Conservation (phyloP, 108 stramenopile species). For the Nitzschia sp. region DNA sequence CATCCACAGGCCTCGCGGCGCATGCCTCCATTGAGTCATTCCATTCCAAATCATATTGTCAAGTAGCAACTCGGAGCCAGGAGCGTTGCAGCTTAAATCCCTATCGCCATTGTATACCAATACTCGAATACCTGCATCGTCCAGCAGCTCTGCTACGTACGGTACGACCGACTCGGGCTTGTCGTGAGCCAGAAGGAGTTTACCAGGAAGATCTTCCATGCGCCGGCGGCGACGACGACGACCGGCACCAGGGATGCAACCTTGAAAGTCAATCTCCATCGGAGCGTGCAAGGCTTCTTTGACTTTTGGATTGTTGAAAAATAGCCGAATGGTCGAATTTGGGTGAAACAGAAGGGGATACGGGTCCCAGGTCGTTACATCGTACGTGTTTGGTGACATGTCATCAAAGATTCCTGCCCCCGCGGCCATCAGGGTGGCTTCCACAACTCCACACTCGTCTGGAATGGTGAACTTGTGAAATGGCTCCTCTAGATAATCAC, state of each 20-base stretch:
- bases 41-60: slow-evolving; percentile 74
- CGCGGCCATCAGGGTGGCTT: slow-evolving; percentile 54
- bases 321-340: slow-evolving; percentile 21
- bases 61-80: slow-evolving; percentile 61
- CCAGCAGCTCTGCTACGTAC: slow-evolving; percentile 73
- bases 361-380: slow-evolving; percentile 62
- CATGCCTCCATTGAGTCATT: slow-evolving; percentile 44
- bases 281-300: slow-evolving; percentile 57
- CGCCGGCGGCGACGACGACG: slow-evolving; percentile 42
- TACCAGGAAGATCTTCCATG: slow-evolving; percentile 15
- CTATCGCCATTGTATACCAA: slow-evolving; percentile 77
- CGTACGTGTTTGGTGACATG: slow-evolving; percentile 49
- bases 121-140: slow-evolving; percentile 65
- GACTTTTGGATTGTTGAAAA: slow-evolving; percentile 65
- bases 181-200: slow-evolving; percentile 57
- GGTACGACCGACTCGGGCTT: slow-evolving; percentile 58
- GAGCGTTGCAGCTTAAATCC: slow-evolving; percentile 57
- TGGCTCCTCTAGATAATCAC: slow-evolving; percentile 25
- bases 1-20: slow-evolving; percentile 58
- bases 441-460: slow-evolving; percentile 72
- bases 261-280: slow-evolving; percentile 14
- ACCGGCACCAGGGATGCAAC: slow-evolving; percentile 70
- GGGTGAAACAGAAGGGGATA: slow-evolving; percentile 17
- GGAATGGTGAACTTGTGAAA: slow-evolving; percentile 68
- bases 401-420: slow-evolving; percentile 35